phyloP scores from a whole-genome alignment of 2,329 filamentous ascomycete species.

The Pseudogymnoascus sp. region DNA sequence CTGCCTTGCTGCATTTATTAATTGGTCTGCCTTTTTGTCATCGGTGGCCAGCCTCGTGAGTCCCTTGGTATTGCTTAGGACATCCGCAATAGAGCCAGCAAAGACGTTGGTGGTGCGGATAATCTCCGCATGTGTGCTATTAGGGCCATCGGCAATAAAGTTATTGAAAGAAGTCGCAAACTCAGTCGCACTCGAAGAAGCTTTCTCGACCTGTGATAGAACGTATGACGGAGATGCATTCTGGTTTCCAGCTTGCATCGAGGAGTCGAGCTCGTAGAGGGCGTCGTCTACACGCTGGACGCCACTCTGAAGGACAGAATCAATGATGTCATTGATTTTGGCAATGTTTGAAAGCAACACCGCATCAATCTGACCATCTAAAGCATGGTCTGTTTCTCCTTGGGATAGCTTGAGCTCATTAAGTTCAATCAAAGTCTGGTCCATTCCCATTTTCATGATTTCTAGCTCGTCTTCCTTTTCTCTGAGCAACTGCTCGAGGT shows the following conservation, averaged over 20 bases:
- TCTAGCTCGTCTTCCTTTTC: conserved; percentile 98
- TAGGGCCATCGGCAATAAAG: conserved; percentile 93
- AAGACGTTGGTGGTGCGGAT: conserved; percentile 91
- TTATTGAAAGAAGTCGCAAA: conserved; percentile 98
- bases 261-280: conserved; percentile 92
- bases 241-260: conserved; percentile 97
- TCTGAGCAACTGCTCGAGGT: conserved; percentile 74
- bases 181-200: conserved; percentile 86
- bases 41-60: conserved; percentile 87
- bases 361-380: conserved; percentile 86
- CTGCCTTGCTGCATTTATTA: conserved; percentile 73
- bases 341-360: conserved; percentile 77
- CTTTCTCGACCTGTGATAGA: conserved; percentile 94
- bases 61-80: conserved; percentile 94
- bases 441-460: conserved; percentile 96
- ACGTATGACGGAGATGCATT: conserved; percentile 93
- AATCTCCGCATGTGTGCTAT: conserved; percentile 79
- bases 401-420: conserved; percentile 75
- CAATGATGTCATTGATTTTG: conserved; percentile 96
- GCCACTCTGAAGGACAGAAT: conserved; percentile 88
- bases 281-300: conserved; percentile 93
- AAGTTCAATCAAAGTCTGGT: conserved; percentile 86
- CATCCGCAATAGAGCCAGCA: conserved; percentile 82
- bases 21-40: conserved; percentile 84
- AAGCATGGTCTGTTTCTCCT: conserved; percentile 66